A percentile compares a stretch with the other conserved stretches of the same genome.
Evolutionary conservation across 768 basidiomycete species (phyloP).

Genomic region (Pulveroboletus ravenelii): DNA sequence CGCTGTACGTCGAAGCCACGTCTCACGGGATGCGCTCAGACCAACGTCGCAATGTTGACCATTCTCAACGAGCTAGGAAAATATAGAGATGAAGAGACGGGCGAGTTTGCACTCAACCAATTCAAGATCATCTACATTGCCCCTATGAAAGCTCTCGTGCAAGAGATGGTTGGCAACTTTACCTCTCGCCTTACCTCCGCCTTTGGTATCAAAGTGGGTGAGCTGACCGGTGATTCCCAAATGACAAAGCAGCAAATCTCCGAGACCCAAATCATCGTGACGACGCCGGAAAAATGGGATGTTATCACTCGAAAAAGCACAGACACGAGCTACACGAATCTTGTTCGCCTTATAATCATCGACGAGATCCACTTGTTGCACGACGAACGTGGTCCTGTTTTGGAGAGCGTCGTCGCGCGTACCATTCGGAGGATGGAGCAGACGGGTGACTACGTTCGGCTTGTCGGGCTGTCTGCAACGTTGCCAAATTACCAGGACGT

Average conservation of each 20-base stretch:
- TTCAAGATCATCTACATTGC: constrained; percentile 99
- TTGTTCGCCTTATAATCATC: constrained; percentile 93
- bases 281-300: constrained; percentile 99
- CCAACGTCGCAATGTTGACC: constrained; percentile 95
- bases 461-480: constrained; percentile 94
- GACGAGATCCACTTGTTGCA: constrained; percentile 98
- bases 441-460: constrained; percentile 85
- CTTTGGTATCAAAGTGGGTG: constrained; percentile 82
- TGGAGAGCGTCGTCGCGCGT: constrained; percentile 86
- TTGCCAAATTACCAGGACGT: constrained; percentile 99
- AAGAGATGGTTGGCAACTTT: constrained; percentile 98
- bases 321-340: constrained; percentile 94
- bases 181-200: constrained; percentile 56
- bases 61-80: constrained; percentile 89
- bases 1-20: background rate
- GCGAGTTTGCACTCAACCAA: constrained; percentile 74
- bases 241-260: constrained; percentile 97
- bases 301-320: constrained; percentile 98
- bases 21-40: constrained; percentile 45
- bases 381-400: constrained; percentile 95
- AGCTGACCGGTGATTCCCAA: constrained; percentile 95
- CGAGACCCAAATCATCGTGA: constrained; percentile 97
- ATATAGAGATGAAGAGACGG: constrained; percentile 77
- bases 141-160: constrained; percentile 98
- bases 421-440: constrained; percentile 94